Evolutionary conservation across 306 rosid species (phyloP), one percentile per base, ranked within the genome.

Genomic region (Crataegus laevigata): DNA sequence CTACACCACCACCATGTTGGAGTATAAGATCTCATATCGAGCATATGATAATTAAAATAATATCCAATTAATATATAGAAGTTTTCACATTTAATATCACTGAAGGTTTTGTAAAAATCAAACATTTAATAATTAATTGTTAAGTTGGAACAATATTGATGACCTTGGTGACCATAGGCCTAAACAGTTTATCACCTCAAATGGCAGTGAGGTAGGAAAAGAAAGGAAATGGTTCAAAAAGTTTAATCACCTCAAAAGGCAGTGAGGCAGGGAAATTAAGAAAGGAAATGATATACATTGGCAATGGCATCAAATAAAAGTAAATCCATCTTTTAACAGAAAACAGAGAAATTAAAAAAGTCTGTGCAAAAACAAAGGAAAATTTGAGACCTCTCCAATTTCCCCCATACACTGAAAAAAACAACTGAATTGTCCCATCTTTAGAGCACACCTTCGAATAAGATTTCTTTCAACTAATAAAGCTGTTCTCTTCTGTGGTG

Each of bases 401-500:
- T 40, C 66, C 28, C 72, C 28, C 72, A 66, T 36, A 25, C 25
- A 77, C 75, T 45, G 71, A 26, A 76, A 85, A 85, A 78, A 79
- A 55, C 32, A 43, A 77, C 36, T 30, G 60, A 18, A 66, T 17
- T 81, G 82, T 77, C 45, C 62, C 72, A 42, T 68, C 80, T 70
- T 73, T 79, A 64, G 3, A 78, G 77, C 76, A 77, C 74, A 77
- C 72, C 75, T 30, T 66, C 60, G 69, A 59, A 75, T 75, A 60
- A 74, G 47, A 29, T 51, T 59, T 78, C 73, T 57, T 75, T 75
- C 77, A 22, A 25, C 86, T 91, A 91, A 81, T 90, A 91, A 88
- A 94, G 96, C 70, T 84, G 91, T 54, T 91, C 96, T 82, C 62
- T 91, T 78, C 86, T 90, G 75, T 89, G 87, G 77, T 90, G 91